Conservation (phyloP, 176 grass and related monocot genomes). For the Paspalum vaginatum region DNA sequence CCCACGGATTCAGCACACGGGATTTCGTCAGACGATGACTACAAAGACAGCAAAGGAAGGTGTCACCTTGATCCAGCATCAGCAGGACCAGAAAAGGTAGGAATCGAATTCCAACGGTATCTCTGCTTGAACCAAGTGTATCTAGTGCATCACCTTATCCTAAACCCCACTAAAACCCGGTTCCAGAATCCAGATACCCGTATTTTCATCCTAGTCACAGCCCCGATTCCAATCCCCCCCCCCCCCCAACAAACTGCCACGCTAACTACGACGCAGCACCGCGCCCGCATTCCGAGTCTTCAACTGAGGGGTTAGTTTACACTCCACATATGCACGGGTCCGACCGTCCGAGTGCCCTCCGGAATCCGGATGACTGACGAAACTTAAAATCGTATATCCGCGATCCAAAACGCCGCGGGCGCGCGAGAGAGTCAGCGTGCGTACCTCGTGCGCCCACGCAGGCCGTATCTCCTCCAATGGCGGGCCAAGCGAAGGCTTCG, state of each 20-base stretch:
- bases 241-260: neutral
- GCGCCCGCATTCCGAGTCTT: neutral
- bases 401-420: neutral
- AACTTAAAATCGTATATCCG: neutral
- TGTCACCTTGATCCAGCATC: neutral
- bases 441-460: slow-evolving; percentile 24
- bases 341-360: neutral
- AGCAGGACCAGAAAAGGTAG: neutral
- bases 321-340: neutral
- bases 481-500: neutral
- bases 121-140: slow-evolving; percentile 25
- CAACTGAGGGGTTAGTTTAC: neutral
- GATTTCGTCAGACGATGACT: neutral
- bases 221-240: too few relatives aligned
- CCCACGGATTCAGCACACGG: neutral
- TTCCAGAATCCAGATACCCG: slow-evolving; percentile 16
- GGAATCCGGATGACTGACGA: neutral
- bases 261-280: neutral
- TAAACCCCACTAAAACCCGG: neutral
- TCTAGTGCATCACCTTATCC: neutral
- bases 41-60: neutral
- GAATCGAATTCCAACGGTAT: slow-evolving; percentile 32
- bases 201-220: neutral
- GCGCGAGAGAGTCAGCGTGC: neutral
- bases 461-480: slow-evolving; percentile 16